Percentiles rank a stretch among this genome's conserved stretches.
These are phyloP conservation scores for Stropharia rugosoannulata DNA, from an alignment of 768 basidiomycete genomes.

Conservation along the genomic window DNA sequence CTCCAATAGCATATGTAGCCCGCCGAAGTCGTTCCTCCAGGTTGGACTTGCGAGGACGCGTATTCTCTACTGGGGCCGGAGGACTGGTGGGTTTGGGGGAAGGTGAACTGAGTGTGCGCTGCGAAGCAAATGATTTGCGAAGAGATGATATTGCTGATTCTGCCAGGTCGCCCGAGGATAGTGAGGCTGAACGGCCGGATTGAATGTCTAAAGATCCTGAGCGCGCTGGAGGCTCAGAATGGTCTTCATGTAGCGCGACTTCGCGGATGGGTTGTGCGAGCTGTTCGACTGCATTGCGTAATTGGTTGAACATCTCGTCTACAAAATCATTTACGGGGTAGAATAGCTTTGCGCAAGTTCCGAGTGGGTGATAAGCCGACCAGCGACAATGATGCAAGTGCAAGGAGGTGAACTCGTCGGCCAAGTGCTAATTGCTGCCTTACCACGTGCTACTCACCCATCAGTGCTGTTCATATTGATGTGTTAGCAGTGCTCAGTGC, in stretches of 20 bases:
- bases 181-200: conserved; percentile 24
- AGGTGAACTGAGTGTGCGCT: conserved; percentile 34
- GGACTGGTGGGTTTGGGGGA: conserved; percentile 13
- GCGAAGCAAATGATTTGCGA: conserved; percentile 59
- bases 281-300: conserved; percentile 71
- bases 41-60: conserved; percentile 45
- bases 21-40: conserved; percentile 80
- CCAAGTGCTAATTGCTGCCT: neutral
- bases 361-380: neutral
- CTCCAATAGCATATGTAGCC: conserved; percentile 54
- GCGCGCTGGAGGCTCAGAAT: conserved; percentile 21
- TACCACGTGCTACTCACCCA: neutral
- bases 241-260: conserved; percentile 21
- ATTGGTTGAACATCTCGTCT: conserved; percentile 67
- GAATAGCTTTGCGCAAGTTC: neutral
- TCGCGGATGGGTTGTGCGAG: conserved; percentile 50
- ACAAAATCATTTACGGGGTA: neutral
- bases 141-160: conserved; percentile 61
- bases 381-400: neutral
- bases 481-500: too few species aligned
- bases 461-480: too few species aligned
- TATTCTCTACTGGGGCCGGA: conserved; percentile 10
- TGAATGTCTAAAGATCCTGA: conserved; percentile 33
- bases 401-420: too few species aligned
- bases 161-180: conserved; percentile 54